Evolutionary conservation across 2,329 filamentous ascomycete genomes (phyloP).

Genomic region (Fonsecaea pedrosoi): DNA sequence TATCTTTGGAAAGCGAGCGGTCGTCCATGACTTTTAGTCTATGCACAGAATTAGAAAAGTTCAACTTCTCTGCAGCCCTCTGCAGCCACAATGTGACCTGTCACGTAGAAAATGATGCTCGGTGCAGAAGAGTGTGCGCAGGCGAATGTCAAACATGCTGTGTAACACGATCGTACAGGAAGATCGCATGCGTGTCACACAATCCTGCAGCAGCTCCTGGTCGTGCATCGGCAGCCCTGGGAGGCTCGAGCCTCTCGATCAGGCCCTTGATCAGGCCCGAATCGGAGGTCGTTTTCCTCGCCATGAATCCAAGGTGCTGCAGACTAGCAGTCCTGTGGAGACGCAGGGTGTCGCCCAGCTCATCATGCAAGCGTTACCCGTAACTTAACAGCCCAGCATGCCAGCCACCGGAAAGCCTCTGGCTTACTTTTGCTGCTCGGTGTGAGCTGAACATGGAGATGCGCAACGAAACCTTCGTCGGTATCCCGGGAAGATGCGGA

Average conservation of each 20-base stretch:
- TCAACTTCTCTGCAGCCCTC: background rate
- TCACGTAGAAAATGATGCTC: conserved; percentile 21
- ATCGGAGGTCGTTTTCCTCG: background rate
- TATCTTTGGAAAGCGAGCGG: conserved; percentile 73
- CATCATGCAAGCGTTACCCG: background rate
- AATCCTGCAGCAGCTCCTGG: conserved; percentile 6
- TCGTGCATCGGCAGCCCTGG: background rate
- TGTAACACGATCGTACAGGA: conserved; percentile 35
- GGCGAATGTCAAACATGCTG: conserved; percentile 13
- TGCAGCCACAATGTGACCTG: conserved; percentile 26
- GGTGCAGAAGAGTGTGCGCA: background rate
- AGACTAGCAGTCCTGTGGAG: background rate
- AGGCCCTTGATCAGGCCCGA: background rate
- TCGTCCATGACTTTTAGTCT: conserved; percentile 89
- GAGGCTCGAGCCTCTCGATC: background rate
- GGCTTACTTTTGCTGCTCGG: background rate
- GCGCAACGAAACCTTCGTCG: background rate
- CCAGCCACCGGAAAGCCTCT: background rate
- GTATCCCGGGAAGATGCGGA: background rate
- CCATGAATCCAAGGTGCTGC: background rate
- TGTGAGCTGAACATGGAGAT: background rate
- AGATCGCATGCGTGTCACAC: conserved; percentile 14
- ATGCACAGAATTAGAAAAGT: conserved; percentile 24
- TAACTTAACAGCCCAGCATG: background rate
- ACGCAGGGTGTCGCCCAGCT: background rate